Evolutionary conservation across 306 rosid species (phyloP).

Genomic region (Trichosanthes cucumerina): DNA sequence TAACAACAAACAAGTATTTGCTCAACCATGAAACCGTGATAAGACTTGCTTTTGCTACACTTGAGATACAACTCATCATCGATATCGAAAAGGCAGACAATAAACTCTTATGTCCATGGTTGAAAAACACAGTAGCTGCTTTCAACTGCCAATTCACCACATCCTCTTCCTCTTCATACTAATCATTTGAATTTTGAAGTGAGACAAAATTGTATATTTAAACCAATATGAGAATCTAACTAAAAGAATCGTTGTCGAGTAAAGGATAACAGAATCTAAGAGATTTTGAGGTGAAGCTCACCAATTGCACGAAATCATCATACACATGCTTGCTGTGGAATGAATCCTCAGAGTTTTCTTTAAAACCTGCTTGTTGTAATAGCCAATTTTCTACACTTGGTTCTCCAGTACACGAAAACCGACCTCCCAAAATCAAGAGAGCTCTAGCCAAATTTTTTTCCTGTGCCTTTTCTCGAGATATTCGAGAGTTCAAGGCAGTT

Average conservation of each 20-base stretch:
- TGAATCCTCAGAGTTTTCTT: constrained; percentile 25
- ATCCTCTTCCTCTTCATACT: constrained; percentile 48
- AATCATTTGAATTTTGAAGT: background rate
- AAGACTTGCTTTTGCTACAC: constrained; percentile 63
- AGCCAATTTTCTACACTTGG: constrained; percentile 45
- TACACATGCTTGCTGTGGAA: constrained; percentile 23
- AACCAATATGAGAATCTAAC: background rate
- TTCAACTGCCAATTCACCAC: constrained; percentile 51
- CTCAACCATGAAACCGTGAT: constrained; percentile 64
- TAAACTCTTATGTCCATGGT: constrained; percentile 41
- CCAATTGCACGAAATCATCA: constrained; percentile 25
- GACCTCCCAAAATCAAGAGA: constrained; percentile 57
- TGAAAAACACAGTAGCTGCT: constrained; percentile 43
- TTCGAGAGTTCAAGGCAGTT: constrained; percentile 37
- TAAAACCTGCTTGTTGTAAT: constrained; percentile 60
- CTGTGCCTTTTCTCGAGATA: constrained; percentile 30
- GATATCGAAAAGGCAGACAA: constrained; percentile 50
- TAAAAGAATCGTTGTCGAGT: background rate
- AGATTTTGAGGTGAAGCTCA: constrained; percentile 5
- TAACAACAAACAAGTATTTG: constrained; percentile 31
- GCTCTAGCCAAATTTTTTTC: constrained; percentile 54
- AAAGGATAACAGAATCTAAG: background rate
- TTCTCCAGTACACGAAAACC: constrained; percentile 48
- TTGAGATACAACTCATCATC: constrained; percentile 42
- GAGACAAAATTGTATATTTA: background rate